phyloP scores from a whole-genome alignment of 2,329 filamentous ascomycete species.

The Neobulgaria alba region DNA sequence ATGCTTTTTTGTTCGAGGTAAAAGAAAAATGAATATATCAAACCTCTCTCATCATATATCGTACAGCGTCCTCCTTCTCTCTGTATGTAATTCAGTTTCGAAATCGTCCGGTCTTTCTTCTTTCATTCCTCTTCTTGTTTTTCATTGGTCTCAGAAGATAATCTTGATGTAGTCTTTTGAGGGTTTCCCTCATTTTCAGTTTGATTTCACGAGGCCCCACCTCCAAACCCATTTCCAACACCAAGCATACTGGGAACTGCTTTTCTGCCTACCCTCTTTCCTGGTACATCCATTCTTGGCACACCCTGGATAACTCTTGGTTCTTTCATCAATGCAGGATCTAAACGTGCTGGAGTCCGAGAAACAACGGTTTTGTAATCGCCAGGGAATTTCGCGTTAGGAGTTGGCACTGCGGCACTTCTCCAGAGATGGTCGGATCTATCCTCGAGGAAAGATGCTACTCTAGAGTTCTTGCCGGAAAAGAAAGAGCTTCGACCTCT shows the following conservation, averaged over 20 bases:
- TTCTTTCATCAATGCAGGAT: slow-evolving; percentile 83
- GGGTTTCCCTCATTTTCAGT: too few species aligned
- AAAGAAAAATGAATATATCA: too few species aligned
- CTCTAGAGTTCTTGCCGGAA: slow-evolving; percentile 19
- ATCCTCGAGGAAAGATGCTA: slow-evolving; percentile 58
- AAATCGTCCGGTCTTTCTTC: too few species aligned
- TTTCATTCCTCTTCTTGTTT: too few species aligned
- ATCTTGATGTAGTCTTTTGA: too few species aligned
- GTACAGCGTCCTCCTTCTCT: too few species aligned
- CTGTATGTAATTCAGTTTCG: too few species aligned
- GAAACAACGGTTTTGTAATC: slow-evolving; percentile 54
- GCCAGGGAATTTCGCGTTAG: slow-evolving; percentile 52
- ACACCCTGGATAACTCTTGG: slow-evolving; percentile 82
- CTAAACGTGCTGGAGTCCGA: slow-evolving; percentile 71
- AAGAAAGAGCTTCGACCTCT: slow-evolving; percentile 53
- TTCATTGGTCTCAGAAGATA: too few species aligned
- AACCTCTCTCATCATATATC: too few species aligned
- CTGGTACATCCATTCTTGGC: slow-evolving; percentile 43
- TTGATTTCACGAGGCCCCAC: too few species aligned
- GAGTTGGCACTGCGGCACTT: slow-evolving; percentile 51
- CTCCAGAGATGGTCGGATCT: slow-evolving; percentile 74
- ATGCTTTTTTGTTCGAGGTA: too few species aligned
- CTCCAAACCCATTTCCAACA: too few species aligned
- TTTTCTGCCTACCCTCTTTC: slow-evolving; percentile 28
- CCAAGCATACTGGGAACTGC: slow-evolving; percentile 30